phyloP scores from a whole-genome alignment of 2,329 filamentous ascomycete genomes.

The Byssoonygena ceratinophila region DNA sequence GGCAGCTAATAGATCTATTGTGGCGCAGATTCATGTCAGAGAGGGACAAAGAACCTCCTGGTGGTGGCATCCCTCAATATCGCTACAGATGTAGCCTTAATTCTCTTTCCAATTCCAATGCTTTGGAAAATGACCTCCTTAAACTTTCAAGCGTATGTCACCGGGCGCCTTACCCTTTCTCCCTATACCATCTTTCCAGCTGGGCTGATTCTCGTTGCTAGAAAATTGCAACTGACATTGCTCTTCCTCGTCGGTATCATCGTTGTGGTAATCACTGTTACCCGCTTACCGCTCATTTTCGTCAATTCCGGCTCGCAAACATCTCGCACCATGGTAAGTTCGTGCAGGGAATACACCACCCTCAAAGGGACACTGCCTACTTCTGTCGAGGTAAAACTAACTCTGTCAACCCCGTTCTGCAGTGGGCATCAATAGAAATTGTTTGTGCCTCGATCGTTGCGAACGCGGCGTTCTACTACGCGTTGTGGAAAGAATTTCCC shows the following conservation, averaged over 20 bases:
- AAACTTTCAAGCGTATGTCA: conserved; percentile 15
- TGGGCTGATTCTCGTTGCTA: background rate
- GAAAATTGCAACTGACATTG: conserved; percentile 17
- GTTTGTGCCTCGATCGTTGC: conserved; percentile 15
- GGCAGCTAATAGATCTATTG: background rate
- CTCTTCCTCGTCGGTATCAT: conserved; percentile 16
- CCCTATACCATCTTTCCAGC: background rate
- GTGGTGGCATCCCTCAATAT: conserved; percentile 16
- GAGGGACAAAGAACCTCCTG: conserved; percentile 14
- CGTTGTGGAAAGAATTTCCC: conserved; percentile 14
- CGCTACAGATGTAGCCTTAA: conserved; percentile 16
- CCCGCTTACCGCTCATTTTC: conserved; percentile 16
- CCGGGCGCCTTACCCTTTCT: background rate
- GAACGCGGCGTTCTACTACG: conserved; percentile 18
- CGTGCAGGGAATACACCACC: background rate
- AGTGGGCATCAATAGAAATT: conserved; percentile 18
- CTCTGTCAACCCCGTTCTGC: background rate
- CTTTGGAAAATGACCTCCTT: conserved; percentile 17
- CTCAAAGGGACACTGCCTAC: background rate
- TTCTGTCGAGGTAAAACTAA: background rate
- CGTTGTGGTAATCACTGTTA: conserved; percentile 16
- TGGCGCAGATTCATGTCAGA: conserved; percentile 14
- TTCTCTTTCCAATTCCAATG: conserved; percentile 18
- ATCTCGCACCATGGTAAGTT: conserved; percentile 15
- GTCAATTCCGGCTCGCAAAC: conserved; percentile 13